These are phyloP conservation scores for Rhizopogon sp. DNA, from an alignment of 768 basidiomycete genomes.

Conservation along the genomic window DNA sequence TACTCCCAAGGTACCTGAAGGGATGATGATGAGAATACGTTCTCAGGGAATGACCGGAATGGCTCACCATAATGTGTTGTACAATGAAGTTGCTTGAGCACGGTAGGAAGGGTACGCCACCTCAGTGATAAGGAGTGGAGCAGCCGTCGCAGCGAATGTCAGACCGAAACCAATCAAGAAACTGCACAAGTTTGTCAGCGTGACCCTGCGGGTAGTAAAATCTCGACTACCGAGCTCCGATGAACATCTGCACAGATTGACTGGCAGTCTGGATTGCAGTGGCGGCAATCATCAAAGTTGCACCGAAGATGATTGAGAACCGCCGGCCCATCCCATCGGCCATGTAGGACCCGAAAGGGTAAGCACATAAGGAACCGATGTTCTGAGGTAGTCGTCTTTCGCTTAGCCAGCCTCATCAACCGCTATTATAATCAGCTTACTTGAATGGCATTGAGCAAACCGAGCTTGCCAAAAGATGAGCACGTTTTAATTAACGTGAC, in stretches of 20 bases:
- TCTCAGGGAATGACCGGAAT: background rate
- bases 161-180: conserved; percentile 40
- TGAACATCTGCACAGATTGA: conserved; percentile 38
- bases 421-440: conserved; percentile 11
- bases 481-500: background rate
- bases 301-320: conserved; percentile 32
- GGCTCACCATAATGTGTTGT: conserved; percentile 39
- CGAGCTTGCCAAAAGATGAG: conserved; percentile 17
- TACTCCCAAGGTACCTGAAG: conserved; percentile 28
- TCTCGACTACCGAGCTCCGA: conserved; percentile 32
- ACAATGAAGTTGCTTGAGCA: conserved; percentile 37
- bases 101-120: conserved; percentile 47
- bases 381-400: conserved; percentile 18
- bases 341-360: conserved; percentile 36
- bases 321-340: conserved; percentile 36
- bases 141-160: conserved; percentile 35
- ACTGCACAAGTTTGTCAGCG: conserved; percentile 6
- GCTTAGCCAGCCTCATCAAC: conserved; percentile 6
- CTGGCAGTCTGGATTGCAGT: conserved; percentile 34
- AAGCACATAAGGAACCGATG: conserved; percentile 33
- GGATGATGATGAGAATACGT: conserved; percentile 11
- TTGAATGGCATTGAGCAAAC: conserved; percentile 32
- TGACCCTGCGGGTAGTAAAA: background rate
- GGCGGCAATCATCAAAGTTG: conserved; percentile 33
- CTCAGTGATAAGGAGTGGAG: conserved; percentile 48